Conservation (phyloP, 202 grass and related monocot species). For the Panicum virgatum region DNA sequence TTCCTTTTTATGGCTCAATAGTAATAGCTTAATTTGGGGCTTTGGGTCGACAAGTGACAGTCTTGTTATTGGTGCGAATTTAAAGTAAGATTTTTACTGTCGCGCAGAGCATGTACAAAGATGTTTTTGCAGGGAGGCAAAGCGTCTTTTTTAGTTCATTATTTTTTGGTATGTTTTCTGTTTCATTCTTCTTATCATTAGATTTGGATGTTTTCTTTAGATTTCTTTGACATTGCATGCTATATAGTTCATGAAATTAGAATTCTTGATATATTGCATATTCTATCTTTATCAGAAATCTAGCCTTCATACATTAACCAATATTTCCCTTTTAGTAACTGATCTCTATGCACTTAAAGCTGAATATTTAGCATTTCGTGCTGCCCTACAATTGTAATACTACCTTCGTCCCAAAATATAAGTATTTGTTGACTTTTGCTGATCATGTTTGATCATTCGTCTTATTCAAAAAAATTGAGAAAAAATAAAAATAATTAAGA, state of each 20-base stretch:
- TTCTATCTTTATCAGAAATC: background rate
- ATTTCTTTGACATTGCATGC: background rate
- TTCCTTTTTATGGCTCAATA: background rate
- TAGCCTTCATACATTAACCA: background rate
- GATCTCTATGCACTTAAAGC: background rate
- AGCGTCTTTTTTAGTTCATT: background rate
- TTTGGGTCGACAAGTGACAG: background rate
- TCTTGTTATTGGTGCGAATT: background rate
- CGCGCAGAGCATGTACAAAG: background rate
- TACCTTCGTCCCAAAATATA: too few species aligned
- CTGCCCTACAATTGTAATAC: background rate
- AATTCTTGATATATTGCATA: background rate
- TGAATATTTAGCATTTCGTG: background rate
- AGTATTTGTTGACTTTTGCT: too few species aligned
- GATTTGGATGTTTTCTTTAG: constrained; percentile 1
- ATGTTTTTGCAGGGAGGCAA: background rate
- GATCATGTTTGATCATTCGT: too few species aligned
- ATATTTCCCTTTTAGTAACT: background rate
- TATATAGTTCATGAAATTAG: background rate
- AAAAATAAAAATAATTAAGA: too few species aligned
- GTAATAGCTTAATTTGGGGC: background rate
- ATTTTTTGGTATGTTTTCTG: background rate
- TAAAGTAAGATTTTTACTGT: background rate
- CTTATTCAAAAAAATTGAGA: too few species aligned
- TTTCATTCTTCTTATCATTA: background rate